Base-by-base conservation (phyloP, 805 yeast genomes). In the Danielia reshetovae region DNA sequence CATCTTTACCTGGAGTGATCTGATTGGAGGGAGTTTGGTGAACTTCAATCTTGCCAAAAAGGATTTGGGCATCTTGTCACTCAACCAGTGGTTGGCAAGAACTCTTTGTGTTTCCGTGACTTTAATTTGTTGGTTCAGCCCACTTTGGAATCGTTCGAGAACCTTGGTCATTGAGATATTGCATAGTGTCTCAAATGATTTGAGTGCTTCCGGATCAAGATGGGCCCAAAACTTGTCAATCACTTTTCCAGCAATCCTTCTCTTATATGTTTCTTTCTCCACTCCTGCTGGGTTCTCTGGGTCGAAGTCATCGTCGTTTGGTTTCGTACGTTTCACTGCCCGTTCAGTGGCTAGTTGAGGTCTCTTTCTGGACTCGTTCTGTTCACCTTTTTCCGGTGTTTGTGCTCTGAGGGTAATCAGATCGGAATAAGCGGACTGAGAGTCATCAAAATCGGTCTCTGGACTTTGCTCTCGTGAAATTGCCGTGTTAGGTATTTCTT, bases 1-100 rank as follows among this genome's bases (percentile, higher is more conserved):
- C 35, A 38, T 32, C 15, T 39, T 34, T 18, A 35, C 37, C 17
- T 43, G 36, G 18, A 46, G 32, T n/a, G 49, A 38, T 27, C 35
- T 42, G 25, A 36, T 27, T 23, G 47, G 44, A 8, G 52, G 52
- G 8, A 48, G 18, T 24, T 42, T 48, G 12, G 52, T 43, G 19
- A 40, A 37, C 25, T 30, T 37, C 17, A 48, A 38, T 15, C 52
- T 38, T 4, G 51, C 40, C 16, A 36, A 13, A 16, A 48, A 48
- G 12, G 51, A 41, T 29, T 38, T 39, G 7, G 48, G 35, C 14
- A 16, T 28, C 24, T 30, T 17, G 9, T 18, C 33, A 17, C 51
- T 44, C 27, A 41, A 30, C 52, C 52, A 48, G 33, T 36, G 40
- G 22, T 40, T 31, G 9, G 42, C 28, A n/a, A 48, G 34, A 10